Percentiles rank a stretch among this genome's conserved stretches.
phyloP scores from a whole-genome alignment of 768 basidiomycete species.

The Pholiota microspora region DNA sequence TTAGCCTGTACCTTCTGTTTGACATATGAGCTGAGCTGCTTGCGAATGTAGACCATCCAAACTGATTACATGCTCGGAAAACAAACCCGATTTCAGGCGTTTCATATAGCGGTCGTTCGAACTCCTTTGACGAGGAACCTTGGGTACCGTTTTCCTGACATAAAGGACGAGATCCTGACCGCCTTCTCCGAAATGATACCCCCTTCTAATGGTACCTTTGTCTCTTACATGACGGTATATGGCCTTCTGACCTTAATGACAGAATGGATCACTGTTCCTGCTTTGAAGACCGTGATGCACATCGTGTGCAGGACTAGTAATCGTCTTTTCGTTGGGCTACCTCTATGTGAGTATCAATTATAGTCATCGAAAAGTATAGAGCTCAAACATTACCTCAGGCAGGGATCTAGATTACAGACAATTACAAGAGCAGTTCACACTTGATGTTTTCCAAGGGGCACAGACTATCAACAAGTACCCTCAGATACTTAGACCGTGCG shows the following conservation, averaged over 20 bases:
- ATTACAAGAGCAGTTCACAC: conserved; percentile 16
- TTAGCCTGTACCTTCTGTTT: not conserved
- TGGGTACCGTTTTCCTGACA: conserved; percentile 15
- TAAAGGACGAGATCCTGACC: conserved; percentile 41
- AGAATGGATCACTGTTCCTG: conserved; percentile 36
- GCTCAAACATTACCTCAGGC: conserved; percentile 6
- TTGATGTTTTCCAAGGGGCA: conserved; percentile 14
- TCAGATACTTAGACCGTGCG: conserved; percentile 18
- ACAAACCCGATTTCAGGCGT: conserved; percentile 9
- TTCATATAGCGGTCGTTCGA: conserved; percentile 13
- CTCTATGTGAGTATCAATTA: conserved; percentile 33
- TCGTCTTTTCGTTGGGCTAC: conserved; percentile 44
- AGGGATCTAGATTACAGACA: conserved; percentile 19
- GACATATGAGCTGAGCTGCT: not conserved
- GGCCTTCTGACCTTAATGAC: no score
- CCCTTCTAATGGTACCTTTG: conserved; percentile 7
- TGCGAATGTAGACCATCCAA: conserved; percentile 7
- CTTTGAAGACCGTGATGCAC: conserved; percentile 27
- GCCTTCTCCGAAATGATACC: conserved; percentile 40
- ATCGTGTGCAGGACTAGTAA: conserved; percentile 39
- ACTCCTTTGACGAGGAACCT: conserved; percentile 16
- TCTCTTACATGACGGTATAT: no score
- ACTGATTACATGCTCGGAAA: conserved; percentile 16
- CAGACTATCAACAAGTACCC: conserved; percentile 17
- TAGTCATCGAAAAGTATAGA: not conserved